A percentile compares a stretch with the other conserved stretches of the same genome.
phyloP scores from a whole-genome alignment of 2,329 filamentous ascomycete species.

The Fusarium goolgardi region DNA sequence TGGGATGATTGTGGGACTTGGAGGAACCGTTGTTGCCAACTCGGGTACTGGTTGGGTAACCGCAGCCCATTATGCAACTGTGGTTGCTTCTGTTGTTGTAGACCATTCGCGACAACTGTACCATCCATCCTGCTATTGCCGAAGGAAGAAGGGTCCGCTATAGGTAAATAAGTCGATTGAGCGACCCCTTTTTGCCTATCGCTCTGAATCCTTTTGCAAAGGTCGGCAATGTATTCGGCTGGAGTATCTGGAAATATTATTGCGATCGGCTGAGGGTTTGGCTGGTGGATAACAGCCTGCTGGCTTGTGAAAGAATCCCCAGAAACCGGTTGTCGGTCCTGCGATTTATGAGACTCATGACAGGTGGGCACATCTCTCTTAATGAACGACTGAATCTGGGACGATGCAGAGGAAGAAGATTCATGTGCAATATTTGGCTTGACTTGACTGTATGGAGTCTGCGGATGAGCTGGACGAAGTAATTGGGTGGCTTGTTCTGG shows the following conservation, averaged over 20 bases:
- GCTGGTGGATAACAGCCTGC: neutral
- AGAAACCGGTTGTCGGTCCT: neutral
- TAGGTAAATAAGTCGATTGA: neutral
- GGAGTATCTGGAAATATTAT: conserved; percentile 4
- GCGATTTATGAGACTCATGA: neutral
- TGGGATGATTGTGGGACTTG: conserved; percentile 5
- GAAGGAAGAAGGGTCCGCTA: neutral
- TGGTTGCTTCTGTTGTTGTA: conserved; percentile 4
- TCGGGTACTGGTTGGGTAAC: neutral
- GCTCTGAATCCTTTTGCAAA: neutral
- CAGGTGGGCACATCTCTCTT: neutral
- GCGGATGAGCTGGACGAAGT: neutral
- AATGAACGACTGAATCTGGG: neutral
- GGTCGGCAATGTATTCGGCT: neutral
- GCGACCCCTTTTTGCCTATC: neutral
- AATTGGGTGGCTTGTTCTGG: neutral
- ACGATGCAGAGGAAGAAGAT: neutral
- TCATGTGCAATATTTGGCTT: neutral
- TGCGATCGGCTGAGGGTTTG: conserved; percentile 3
- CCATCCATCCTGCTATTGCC: neutral
- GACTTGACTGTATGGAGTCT: neutral
- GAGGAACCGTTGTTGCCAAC: neutral
- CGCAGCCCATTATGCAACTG: neutral
- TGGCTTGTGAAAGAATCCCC: neutral
- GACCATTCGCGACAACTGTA: neutral